Conservation (phyloP, 2,329 filamentous ascomycete species). For the Cordyceps fumosorosea region DNA sequence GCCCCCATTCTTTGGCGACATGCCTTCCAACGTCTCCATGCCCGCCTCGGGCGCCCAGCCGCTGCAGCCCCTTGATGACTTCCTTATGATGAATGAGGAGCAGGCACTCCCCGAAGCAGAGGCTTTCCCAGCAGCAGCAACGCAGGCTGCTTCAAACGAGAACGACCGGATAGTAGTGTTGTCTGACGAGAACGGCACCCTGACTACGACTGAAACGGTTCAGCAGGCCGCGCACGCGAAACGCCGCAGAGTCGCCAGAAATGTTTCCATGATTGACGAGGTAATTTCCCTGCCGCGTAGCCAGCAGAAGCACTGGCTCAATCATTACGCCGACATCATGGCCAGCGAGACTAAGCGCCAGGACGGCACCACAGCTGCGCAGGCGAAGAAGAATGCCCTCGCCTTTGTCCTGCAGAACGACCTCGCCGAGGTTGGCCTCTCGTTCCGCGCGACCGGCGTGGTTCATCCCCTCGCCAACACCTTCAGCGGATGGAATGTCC, state of each 20-base stretch:
- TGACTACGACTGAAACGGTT: slow-evolving; percentile 17
- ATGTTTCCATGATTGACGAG: slow-evolving; percentile 23
- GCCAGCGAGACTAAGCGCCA: slow-evolving; percentile 23
- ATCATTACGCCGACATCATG: slow-evolving; percentile 51
- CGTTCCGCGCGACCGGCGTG: slow-evolving; percentile 20
- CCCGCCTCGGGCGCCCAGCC: slow-evolving; percentile 13
- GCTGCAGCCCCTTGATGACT: slow-evolving; percentile 13
- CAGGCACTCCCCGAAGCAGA: slow-evolving; percentile 13
- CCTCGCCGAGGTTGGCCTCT: slow-evolving; percentile 26
- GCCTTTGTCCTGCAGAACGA: slow-evolving; percentile 27
- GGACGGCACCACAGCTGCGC: slow-evolving; percentile 21
- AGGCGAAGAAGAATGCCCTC: slow-evolving; percentile 34
- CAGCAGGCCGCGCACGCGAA: slow-evolving; percentile 14
- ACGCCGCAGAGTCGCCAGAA: not conserved
- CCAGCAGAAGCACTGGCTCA: slow-evolving; percentile 35
- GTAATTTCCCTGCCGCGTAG: slow-evolving; percentile 29
- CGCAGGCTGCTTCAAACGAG: not conserved
- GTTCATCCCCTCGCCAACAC: slow-evolving; percentile 37
- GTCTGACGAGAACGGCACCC: slow-evolving; percentile 15
- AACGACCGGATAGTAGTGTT: not conserved
- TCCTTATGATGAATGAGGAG: slow-evolving; percentile 14
- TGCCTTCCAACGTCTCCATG: slow-evolving; percentile 8
- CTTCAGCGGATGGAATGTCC: slow-evolving; percentile 28
- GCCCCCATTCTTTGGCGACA: slow-evolving; percentile 29
- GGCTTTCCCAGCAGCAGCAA: not conserved